Evolutionary conservation across 208 protist genomes (phyloP).

Genomic region (Leishmania tropica): DNA sequence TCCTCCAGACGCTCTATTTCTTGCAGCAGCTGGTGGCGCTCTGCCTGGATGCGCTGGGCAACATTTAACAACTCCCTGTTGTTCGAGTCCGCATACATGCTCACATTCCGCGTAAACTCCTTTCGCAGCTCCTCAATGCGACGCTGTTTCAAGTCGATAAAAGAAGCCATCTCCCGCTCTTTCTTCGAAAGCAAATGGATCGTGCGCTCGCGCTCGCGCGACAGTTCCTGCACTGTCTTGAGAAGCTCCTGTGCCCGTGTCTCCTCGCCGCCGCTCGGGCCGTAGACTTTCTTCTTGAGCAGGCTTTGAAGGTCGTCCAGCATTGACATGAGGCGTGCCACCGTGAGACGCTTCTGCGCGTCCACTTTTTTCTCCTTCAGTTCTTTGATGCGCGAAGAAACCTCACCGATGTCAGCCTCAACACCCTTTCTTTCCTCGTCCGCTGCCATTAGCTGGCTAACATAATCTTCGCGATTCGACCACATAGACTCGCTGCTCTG

Average conservation of each 20-base stretch:
- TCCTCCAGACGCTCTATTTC: conserved; percentile 67
- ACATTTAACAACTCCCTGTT: conserved; percentile 48
- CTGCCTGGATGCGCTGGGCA: conserved; percentile 65
- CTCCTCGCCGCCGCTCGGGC: conserved; percentile 44
- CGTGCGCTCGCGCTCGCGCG: conserved; percentile 68
- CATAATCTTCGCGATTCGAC: conserved; percentile 58
- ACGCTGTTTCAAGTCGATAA: conserved; percentile 80
- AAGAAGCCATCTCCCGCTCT: conserved; percentile 60
- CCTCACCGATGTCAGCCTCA: conserved; percentile 42
- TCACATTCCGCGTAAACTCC: conserved; percentile 58
- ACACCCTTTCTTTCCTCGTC: conserved; percentile 51
- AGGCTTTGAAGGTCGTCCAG: conserved; percentile 74
- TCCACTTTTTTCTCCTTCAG: conserved; percentile 44
- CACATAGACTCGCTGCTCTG: conserved; percentile 11
- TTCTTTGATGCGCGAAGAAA: conserved; percentile 48
- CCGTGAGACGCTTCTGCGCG: conserved; percentile 58
- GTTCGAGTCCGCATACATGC: conserved; percentile 47
- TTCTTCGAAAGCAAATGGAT: conserved; percentile 64
- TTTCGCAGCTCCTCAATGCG: conserved; percentile 56
- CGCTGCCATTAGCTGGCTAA: conserved; percentile 54
- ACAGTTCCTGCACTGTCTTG: conserved; percentile 78
- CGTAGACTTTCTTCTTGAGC: conserved; percentile 62
- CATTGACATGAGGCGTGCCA: conserved; percentile 76
- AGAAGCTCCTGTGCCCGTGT: conserved; percentile 65
- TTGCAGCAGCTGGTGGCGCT: conserved; percentile 55